Evolutionary conservation across 129 eudicot species (phyloP).

Genomic region (Flaveria brownii): DNA sequence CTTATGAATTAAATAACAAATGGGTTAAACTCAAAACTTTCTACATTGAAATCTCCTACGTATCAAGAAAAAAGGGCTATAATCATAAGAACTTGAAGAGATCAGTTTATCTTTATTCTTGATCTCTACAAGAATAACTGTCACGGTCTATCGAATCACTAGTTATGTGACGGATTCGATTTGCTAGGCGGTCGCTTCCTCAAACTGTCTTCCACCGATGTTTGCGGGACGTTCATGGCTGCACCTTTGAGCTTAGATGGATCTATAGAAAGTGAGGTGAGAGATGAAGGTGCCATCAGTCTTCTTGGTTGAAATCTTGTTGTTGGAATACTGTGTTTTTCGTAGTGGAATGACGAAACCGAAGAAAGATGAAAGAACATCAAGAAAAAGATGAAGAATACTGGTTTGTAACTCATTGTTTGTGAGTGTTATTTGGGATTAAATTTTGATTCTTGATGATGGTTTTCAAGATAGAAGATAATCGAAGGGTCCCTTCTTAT

Average conservation of each 20-base stretch:
- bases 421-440: conserved; percentile 25
- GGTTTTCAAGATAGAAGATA: conserved; percentile 13
- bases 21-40: conserved; percentile 36
- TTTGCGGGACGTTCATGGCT: conserved; percentile 38
- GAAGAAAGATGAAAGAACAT: conserved; percentile 38
- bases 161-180: conserved; percentile 77
- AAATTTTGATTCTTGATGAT: background rate
- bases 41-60: conserved; percentile 24
- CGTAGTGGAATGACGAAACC: conserved; percentile 13
- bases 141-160: conserved; percentile 31
- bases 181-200: conserved; percentile 59
- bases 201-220: conserved; percentile 54
- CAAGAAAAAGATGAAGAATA: conserved; percentile 41
- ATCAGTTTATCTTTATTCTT: conserved; percentile 6
- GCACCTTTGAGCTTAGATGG: conserved; percentile 38
- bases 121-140: conserved; percentile 31
- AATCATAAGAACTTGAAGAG: background rate
- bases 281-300: conserved; percentile 37
- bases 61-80: conserved; percentile 7
- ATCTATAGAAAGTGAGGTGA: conserved; percentile 43
- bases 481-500: conserved; percentile 30
- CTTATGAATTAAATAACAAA: conserved; percentile 27
- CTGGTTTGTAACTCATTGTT: conserved; percentile 32
- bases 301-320: conserved; percentile 57
- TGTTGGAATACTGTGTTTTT: conserved; percentile 5